Evolutionary conservation across 768 basidiomycete species (phyloP).

Genomic region (Suillus brevipes): DNA sequence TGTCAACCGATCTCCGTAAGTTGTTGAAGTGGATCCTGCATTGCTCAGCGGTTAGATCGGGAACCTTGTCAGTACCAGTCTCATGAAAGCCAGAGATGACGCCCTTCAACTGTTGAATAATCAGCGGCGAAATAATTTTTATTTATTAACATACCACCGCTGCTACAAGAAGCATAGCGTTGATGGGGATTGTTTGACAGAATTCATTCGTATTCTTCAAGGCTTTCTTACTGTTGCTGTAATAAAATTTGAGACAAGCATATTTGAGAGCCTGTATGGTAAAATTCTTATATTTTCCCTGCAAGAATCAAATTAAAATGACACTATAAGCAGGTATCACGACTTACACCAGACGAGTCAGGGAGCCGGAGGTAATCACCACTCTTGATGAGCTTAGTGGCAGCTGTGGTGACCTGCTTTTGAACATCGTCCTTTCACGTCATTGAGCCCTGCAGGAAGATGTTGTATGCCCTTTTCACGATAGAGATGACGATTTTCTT

Average conservation of each 20-base stretch:
- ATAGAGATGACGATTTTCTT: no score
- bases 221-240: background rate
- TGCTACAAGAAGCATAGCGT: background rate
- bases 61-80: background rate
- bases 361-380: background rate
- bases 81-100: background rate
- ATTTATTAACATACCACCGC: background rate
- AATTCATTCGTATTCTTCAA: background rate
- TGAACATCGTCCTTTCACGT: background rate
- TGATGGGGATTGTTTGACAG: background rate
- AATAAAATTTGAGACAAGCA: background rate
- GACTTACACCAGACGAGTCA: background rate
- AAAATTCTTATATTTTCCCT: background rate
- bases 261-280: background rate
- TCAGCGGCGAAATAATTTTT: background rate
- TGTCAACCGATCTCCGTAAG: background rate
- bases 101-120: background rate
- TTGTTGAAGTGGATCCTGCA: background rate
- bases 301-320: rapidly evolving
- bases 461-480: background rate
- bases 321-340: rapidly evolving
- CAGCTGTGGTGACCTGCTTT: background rate
- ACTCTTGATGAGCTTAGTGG: background rate
- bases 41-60: background rate
- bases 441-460: background rate